These are phyloP conservation scores for Buddleja alternifolia DNA, from an alignment of 257 asterid species.

Conservation along the genomic window DNA sequence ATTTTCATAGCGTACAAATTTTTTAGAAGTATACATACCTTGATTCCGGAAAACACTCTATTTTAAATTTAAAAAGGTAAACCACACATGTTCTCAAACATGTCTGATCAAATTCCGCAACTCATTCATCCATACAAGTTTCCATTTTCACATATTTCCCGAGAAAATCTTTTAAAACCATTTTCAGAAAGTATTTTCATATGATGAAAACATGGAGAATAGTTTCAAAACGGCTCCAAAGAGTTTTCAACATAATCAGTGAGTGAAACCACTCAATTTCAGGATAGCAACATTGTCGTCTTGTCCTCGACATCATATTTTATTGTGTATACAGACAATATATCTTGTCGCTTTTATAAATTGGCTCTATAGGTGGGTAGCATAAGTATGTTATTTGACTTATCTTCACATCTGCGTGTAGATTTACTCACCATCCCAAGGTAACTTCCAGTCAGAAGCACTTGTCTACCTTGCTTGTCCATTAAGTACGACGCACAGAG, in stretches of 20 bases:
- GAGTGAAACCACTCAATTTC: background rate
- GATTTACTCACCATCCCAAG: constrained; percentile 71
- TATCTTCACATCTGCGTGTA: constrained; percentile 2
- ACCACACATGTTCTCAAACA: too few relatives aligned
- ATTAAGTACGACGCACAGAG: constrained; percentile 73
- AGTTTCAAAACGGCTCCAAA: too few relatives aligned
- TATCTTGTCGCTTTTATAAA: background rate
- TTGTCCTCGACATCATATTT: background rate
- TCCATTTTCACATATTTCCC: too few relatives aligned
- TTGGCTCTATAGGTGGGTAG: background rate
- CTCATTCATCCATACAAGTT: too few relatives aligned
- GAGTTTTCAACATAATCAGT: background rate
- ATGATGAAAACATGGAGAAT: too few relatives aligned
- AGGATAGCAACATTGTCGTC: background rate
- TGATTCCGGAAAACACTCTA: too few relatives aligned
- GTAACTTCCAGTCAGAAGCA: constrained; percentile 80
- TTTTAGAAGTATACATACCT: too few relatives aligned
- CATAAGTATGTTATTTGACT: constrained; percentile 5
- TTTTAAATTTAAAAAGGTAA: too few relatives aligned
- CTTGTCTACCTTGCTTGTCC: constrained; percentile 83
- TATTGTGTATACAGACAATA: constrained; percentile 1
- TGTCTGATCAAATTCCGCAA: too few relatives aligned
- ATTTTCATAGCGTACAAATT: too few relatives aligned
- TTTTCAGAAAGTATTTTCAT: too few relatives aligned
- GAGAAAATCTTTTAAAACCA: too few relatives aligned